Evolutionary conservation across 1,139 yeast genomes (phyloP), one percentile per base, ranked within the genome.

Genomic region (Casaregolazyma lundiana): DNA sequence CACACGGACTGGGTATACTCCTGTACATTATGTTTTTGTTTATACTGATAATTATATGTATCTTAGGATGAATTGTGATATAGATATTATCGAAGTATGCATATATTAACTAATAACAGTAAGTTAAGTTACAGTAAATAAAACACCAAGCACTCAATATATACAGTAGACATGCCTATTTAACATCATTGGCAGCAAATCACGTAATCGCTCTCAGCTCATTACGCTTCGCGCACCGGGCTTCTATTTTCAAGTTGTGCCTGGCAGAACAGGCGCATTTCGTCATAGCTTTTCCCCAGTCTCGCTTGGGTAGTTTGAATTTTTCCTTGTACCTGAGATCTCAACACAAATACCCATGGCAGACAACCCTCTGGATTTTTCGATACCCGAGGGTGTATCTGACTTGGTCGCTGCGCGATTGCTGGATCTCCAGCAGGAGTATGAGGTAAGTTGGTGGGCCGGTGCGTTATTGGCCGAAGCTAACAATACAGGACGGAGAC

Each of bases 401-500:
- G 67, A 65, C 2, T 61, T 58, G 13, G 51, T 65, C 1, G 68
- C 62, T 36, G 63, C 62, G 39, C 61, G 69, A 54, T 67, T 80
- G 11, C 57, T 64, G 17, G 73, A 70, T 45, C 67, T 80, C 20
- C 70, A 69, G 21, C 61, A 65, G 17, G 87, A 81, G 53, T 76
- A 56, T 16, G 65, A 62, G 29, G 66, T 62, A 51, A 24, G 62
- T 35, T n/a, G n/a, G 11, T 26, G 37, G 16, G 11, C 8, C 22
- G 9, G 19, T 6, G 34, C n/a, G 38, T n/a, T 13, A 17, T 16
- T 16, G 13, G 8, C 6, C 4, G 11, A n/a, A 8, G 21, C 49
- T 30, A 26, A 37, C 32, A 22, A 24, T 13, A 20, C 43, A 75
- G 54, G 86, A 82, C 39, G 89, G 86, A 1, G 81, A 80, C 49